Conservation (phyloP, 345 rosid species). For the Eucalyptus cloeziana region DNA sequence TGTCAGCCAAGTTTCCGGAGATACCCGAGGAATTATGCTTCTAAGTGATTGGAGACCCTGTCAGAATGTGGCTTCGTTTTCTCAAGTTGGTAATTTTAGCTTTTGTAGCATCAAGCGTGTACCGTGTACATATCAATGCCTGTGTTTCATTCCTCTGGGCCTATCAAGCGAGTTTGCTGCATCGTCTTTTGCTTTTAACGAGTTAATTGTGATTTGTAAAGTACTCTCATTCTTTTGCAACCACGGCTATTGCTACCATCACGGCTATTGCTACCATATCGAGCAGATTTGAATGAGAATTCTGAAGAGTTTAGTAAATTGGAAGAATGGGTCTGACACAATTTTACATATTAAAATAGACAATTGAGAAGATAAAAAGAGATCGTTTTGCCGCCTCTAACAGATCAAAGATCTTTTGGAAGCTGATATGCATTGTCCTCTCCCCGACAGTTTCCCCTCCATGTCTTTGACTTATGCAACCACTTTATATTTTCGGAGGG, state of each 20-base stretch:
- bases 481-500: neutral
- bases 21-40: neutral
- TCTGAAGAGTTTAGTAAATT: neutral
- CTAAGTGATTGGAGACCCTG: neutral
- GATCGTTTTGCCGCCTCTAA: neutral
- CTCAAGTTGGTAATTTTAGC: neutral
- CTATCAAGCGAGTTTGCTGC: neutral
- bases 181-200: neutral
- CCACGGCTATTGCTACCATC: neutral
- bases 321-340: neutral
- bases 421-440: neutral
- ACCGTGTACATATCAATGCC: neutral
- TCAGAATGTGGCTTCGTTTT: neutral
- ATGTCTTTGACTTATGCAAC: neutral
- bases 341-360: neutral
- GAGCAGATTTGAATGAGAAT: neutral
- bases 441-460: neutral
- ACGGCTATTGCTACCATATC: neutral
- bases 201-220: neutral
- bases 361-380: neutral
- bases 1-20: neutral
- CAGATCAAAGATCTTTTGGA: neutral
- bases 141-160: neutral
- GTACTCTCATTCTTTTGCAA: neutral
- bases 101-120: neutral